Evolutionary conservation across 108 stramenopile species (phyloP).

Genomic region (Cyclostephanos tholiformis): DNA sequence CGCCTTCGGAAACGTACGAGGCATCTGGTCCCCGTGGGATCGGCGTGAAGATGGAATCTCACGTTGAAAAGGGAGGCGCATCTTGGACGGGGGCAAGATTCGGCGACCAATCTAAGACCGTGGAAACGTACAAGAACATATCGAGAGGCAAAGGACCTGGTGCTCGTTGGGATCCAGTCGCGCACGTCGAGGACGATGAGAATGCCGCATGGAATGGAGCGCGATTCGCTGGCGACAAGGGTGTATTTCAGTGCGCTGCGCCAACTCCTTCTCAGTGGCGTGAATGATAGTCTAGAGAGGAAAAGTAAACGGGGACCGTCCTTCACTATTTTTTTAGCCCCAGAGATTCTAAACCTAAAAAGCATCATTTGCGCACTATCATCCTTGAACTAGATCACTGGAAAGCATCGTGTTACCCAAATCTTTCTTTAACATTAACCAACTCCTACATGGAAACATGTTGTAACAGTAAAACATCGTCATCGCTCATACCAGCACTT

Average conservation of each 20-base stretch:
- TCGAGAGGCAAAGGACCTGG: constrained; percentile 10
- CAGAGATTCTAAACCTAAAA: too few species aligned
- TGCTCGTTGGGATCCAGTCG: constrained; percentile 18
- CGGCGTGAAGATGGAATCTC: constrained; percentile 33
- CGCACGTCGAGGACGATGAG: constrained; percentile 23
- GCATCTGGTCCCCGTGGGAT: not conserved
- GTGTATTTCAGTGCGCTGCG: constrained; percentile 3
- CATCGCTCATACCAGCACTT: too few species aligned
- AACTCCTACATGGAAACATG: too few species aligned
- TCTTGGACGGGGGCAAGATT: constrained; percentile 40
- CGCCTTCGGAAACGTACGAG: constrained; percentile 7
- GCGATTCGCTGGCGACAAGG: constrained; percentile 17
- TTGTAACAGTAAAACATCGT: too few species aligned
- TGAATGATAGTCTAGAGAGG: constrained; percentile 25
- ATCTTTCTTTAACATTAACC: too few species aligned
- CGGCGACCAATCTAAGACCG: constrained; percentile 17
- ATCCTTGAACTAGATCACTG: too few species aligned
- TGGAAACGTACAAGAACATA: constrained; percentile 18
- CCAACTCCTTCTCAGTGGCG: constrained; percentile 39
- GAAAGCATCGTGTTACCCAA: too few species aligned
- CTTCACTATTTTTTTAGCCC: too few species aligned
- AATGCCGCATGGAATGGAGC: constrained; percentile 26
- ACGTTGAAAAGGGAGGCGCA: constrained; percentile 24
- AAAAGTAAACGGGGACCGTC: too few species aligned
- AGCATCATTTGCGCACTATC: too few species aligned